phyloP scores from a whole-genome alignment of 805 yeast species.

The Kluyveromyces aestuarii region DNA sequence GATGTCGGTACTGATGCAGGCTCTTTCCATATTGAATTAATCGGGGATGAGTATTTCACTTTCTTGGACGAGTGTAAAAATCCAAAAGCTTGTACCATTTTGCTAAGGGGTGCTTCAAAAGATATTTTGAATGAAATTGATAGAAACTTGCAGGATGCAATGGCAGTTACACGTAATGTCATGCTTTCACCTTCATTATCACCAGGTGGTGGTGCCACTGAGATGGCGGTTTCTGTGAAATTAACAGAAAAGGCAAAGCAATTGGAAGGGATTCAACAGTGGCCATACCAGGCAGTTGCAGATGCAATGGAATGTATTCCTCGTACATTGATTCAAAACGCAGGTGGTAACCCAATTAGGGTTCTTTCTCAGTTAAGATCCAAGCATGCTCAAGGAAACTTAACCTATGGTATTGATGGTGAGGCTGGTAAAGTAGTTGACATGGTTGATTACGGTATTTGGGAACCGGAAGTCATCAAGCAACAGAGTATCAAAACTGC shows the following conservation, averaged over 20 bases:
- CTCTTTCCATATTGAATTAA: conserved; percentile 81
- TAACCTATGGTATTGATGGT: conserved; percentile 90
- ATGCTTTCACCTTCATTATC: conserved; percentile 88
- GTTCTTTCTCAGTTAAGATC: conserved; percentile 87
- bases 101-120: conserved; percentile 93
- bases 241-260: conserved; percentile 85
- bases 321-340: conserved; percentile 91
- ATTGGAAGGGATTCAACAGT: conserved; percentile 90
- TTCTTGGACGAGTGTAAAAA: conserved; percentile 69
- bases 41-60: conserved; percentile 96
- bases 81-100: conserved; percentile 89
- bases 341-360: conserved; percentile 95
- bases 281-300: conserved; percentile 98
- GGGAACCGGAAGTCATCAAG: conserved; percentile 99
- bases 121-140: conserved; percentile 95
- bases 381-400: conserved; percentile 84
- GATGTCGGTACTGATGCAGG: conserved; percentile 91
- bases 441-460: conserved; percentile 91
- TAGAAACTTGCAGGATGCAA: conserved; percentile 94
- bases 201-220: conserved; percentile 99
- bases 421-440: conserved; percentile 90
- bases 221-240: conserved; percentile 91
- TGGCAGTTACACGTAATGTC: conserved; percentile 95
- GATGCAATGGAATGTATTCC: conserved; percentile 99
- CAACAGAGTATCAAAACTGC: conserved; percentile 97